Evolutionary conservation across 2,329 filamentous ascomycete genomes (phyloP).

Genomic region (Epichloe typhina): DNA sequence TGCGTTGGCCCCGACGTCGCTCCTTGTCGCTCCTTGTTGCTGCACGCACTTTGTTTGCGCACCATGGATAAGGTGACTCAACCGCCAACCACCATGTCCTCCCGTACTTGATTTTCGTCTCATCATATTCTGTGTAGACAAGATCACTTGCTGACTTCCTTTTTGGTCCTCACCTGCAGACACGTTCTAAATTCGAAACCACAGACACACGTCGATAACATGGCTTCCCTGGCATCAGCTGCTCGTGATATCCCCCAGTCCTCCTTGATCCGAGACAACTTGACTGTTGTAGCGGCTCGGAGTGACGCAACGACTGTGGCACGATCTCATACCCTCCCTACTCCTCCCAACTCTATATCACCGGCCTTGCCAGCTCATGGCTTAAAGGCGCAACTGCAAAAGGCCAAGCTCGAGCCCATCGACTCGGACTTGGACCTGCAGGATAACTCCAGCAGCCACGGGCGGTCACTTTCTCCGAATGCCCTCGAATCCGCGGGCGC

Average conservation of each 20-base stretch:
- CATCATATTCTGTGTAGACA: background rate
- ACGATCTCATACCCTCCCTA: constrained; percentile 57
- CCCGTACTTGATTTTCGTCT: background rate
- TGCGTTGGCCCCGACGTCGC: background rate
- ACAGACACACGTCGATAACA: constrained; percentile 27
- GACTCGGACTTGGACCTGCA: constrained; percentile 83
- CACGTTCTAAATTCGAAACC: constrained; percentile 30
- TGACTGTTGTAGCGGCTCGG: constrained; percentile 57
- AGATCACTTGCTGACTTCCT: background rate
- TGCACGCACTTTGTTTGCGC: background rate
- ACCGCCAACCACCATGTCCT: background rate
- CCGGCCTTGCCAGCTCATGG: constrained; percentile 74
- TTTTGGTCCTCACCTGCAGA: constrained; percentile 16
- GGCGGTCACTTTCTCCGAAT: constrained; percentile 31
- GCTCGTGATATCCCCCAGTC: constrained; percentile 54
- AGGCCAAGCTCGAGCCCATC: constrained; percentile 47
- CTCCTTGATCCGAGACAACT: constrained; percentile 53
- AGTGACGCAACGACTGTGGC: constrained; percentile 47
- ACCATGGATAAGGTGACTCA: constrained; percentile 8
- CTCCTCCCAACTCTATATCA: constrained; percentile 91
- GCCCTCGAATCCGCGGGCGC: constrained; percentile 59
- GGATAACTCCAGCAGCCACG: constrained; percentile 31
- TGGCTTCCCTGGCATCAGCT: constrained; percentile 54
- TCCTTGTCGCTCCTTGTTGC: background rate
- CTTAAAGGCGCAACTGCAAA: constrained; percentile 54